Evolutionary conservation across 768 basidiomycete genomes (phyloP).

Genomic region (Mycena epipterygia): DNA sequence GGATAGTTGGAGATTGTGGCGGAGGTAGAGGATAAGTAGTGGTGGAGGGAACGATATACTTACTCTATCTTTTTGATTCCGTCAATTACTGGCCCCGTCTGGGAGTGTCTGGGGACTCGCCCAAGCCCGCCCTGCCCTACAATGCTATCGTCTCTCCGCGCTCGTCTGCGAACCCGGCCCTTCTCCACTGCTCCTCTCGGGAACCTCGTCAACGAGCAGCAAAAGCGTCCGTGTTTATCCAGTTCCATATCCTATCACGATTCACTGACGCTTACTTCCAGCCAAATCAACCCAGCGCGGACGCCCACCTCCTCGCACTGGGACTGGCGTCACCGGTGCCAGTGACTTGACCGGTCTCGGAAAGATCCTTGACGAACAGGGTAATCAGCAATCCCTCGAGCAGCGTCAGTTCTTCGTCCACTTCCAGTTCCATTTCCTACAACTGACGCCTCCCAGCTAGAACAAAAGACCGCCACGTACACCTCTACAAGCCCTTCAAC

Average conservation of each 20-base stretch:
- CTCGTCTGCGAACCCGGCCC: neutral
- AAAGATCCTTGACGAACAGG: too few relatives aligned
- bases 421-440: neutral
- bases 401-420: neutral
- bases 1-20: conserved; percentile 39
- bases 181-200: conserved; percentile 4
- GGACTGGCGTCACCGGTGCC: too few relatives aligned
- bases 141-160: conserved; percentile 15
- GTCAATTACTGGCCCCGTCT: too few relatives aligned
- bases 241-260: neutral
- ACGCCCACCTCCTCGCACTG: too few relatives aligned
- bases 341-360: too few relatives aligned
- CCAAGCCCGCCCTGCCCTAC: conserved; percentile 11
- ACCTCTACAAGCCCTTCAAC: conserved; percentile 39
- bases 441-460: neutral
- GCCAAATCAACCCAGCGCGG: too few relatives aligned
- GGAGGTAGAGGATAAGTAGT: conserved; percentile 33
- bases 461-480: neutral
- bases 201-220: neutral
- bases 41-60: too few relatives aligned
- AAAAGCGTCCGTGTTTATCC: too few relatives aligned
- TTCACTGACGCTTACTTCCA: neutral
- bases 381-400: too few relatives aligned
- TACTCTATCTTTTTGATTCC: conserved; percentile 17
- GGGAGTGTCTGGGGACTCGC: too few relatives aligned